These are phyloP conservation scores for Trichoderma koningiopsis DNA, from an alignment of 2,329 filamentous ascomycete genomes.

Conservation along the genomic window DNA sequence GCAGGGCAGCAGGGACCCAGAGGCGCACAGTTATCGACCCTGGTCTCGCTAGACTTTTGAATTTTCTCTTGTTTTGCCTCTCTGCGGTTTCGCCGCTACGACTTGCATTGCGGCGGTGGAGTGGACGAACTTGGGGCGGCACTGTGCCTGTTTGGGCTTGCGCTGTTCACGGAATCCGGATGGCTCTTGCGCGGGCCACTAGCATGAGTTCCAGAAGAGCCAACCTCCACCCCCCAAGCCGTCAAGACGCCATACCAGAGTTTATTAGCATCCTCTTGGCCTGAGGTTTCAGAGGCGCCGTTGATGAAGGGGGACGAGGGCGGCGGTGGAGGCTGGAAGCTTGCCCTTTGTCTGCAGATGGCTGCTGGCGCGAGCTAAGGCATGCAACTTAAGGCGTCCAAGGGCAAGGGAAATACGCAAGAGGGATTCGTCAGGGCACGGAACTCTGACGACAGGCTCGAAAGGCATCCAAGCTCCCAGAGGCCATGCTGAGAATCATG, in stretches of 20 bases:
- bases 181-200: constrained; percentile 22
- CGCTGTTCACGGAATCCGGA: constrained; percentile 23
- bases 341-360: neutral
- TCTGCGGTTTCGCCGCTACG: constrained; percentile 13
- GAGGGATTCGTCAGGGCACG: constrained; percentile 14
- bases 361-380: neutral
- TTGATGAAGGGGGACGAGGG: neutral
- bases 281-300: constrained; percentile 11
- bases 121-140: constrained; percentile 4
- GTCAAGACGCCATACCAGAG: constrained; percentile 14
- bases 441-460: constrained; percentile 12
- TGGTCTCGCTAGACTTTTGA: neutral
- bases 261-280: constrained; percentile 7
- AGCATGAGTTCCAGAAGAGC: constrained; percentile 19
- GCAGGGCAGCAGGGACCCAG: constrained; percentile 10
- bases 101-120: constrained; percentile 4
- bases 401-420: neutral
- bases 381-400: neutral
- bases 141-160: constrained; percentile 17
- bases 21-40: constrained; percentile 13
- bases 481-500: neutral
- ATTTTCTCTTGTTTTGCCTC: constrained; percentile 1
- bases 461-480: neutral
- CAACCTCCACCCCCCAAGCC: constrained; percentile 19
- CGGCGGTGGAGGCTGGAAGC: neutral